Evolutionary conservation across 176 grass and related monocot species (phyloP), one percentile per base, ranked within the genome.

Genomic region (Poa annua): DNA sequence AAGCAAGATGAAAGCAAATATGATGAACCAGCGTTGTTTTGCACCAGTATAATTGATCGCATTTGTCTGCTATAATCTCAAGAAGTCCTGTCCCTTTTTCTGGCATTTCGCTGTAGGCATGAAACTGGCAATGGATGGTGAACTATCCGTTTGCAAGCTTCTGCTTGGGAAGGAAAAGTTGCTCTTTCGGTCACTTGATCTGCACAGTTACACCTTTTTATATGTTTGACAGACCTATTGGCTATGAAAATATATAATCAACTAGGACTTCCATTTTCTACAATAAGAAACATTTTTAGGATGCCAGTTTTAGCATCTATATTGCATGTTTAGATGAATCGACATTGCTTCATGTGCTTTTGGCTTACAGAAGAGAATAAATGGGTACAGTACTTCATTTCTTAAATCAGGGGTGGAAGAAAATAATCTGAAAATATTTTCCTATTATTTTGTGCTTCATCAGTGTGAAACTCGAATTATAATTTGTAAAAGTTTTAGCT

Each of bases 1-100:
- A 83, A 85, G 71, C 67, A 86, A 70, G 68, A 89, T 79, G 74
- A 80, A 78, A 75, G 84, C 32, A 78, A 84, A 79, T 22, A 86
- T 79, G 66, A 74, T 56, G 75, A 70, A 75, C 56, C 61, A 56
- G 19, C 80, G 39, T 83, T 83, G 50, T 80, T 50, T 41, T 86
- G 49, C 66, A 67, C 34, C 17, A 56, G 12, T 60, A 83, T 65
- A 22, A 83, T 86, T 79, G 67, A 25, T 83, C 83, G 59, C 74
- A 60, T 68, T 56, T 26, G 25, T 74, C 67, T 83, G 48, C 8
- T 83, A 64, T 54, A 50, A 67, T 83, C 5, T 87, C 24, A 57
- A 75, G 32, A 83, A 83, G 26, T 59, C 15, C 62, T n/a, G 66
- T 78, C 33, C 55, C 35, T 24, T 44, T 21, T 78, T 65, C 20